Evolutionary conservation across 2,329 filamentous ascomycete genomes (phyloP).

Genomic region (Intubia oerlemansii): DNA sequence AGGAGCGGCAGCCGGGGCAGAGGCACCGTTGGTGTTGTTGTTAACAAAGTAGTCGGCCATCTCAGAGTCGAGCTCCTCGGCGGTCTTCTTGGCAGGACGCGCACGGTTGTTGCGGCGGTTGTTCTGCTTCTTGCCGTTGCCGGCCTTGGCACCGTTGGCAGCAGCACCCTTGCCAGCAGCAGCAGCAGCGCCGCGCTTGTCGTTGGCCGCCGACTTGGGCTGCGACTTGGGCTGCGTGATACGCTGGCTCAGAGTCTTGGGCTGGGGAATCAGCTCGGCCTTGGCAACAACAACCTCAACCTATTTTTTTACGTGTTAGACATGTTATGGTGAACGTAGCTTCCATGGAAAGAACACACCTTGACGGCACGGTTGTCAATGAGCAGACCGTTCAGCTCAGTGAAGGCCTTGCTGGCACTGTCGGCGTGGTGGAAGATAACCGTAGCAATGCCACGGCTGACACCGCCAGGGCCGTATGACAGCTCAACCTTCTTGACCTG

Average conservation of each 20-base stretch:
- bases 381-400: constrained; percentile 67
- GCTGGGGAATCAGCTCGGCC: constrained; percentile 40
- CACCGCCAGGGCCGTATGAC: constrained; percentile 79
- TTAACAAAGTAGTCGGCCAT: constrained; percentile 86
- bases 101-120: constrained; percentile 20
- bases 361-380: constrained; percentile 85
- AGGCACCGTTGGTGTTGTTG: constrained; percentile 14
- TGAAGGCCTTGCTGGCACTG: constrained; percentile 66
- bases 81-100: constrained; percentile 65
- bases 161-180: constrained; percentile 12
- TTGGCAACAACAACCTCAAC: constrained; percentile 83
- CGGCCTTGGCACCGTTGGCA: constrained; percentile 21
- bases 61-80: constrained; percentile 87
- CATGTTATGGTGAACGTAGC: too few relatives aligned
- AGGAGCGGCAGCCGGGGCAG: constrained; percentile 17
- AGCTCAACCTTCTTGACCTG: constrained; percentile 80
- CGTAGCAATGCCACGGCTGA: constrained; percentile 80
- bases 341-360: constrained; percentile 24
- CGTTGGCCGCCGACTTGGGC: constrained; percentile 60
- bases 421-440: constrained; percentile 68
- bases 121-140: constrained; percentile 1
- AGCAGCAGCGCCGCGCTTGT: constrained; percentile 30
- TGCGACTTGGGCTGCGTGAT: constrained; percentile 50
- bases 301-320: constrained; percentile 27
- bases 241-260: constrained; percentile 62